Base-by-base conservation (phyloP, 2,329 filamentous ascomycete genomes). In the Cadophora malorum region DNA sequence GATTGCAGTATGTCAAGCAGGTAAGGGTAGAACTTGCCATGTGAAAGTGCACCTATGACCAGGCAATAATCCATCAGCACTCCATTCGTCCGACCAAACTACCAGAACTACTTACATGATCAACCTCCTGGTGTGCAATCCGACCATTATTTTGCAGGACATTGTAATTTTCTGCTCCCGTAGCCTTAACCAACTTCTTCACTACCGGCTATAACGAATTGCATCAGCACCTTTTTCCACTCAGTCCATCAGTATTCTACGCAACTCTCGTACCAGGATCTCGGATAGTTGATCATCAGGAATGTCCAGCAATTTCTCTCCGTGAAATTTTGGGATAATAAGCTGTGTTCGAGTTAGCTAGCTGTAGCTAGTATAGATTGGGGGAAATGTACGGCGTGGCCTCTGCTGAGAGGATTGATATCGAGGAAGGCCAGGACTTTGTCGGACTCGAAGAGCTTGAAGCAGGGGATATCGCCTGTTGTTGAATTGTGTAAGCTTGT, bases 351-450 rank as follows among this genome's bases (percentile, higher is more conserved):
- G 33, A 10, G 31, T 65, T 25, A 65, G 53, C 25, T 47, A 45
- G 21, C 63, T 49, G 6, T 12, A 4, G 19, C n/a, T 49, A 16
- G 14, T 16, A 47, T 41, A 47, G 14, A 28, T 2, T 41, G 8
- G 16, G 33, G 16, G 16, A 3, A 47, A 4, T 80, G 76, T 85
- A 97, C 95, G 73, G 94, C 92, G 78, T 99, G 96, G 66, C 96
- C 96, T 77, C 87, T 87, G 80, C 90, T 93, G 25, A 98, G 83
- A 4, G 96, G 96, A 72, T 93, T 90, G 81, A 99, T 97, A 80
- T 99, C 96, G 73, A 99, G 91, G 80, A 99, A 99, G 10, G 96
- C 96, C 70, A 97, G 85, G 56, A 95, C 92, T 83, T 95, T 97
- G 47, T 97, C 92, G 76, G 88, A 96, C 83, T 99, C 96, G 79